Percentiles rank a stretch among this genome's conserved stretches.
Evolutionary conservation across 306 rosid species (phyloP).

Genomic region (Rubus idaeus): DNA sequence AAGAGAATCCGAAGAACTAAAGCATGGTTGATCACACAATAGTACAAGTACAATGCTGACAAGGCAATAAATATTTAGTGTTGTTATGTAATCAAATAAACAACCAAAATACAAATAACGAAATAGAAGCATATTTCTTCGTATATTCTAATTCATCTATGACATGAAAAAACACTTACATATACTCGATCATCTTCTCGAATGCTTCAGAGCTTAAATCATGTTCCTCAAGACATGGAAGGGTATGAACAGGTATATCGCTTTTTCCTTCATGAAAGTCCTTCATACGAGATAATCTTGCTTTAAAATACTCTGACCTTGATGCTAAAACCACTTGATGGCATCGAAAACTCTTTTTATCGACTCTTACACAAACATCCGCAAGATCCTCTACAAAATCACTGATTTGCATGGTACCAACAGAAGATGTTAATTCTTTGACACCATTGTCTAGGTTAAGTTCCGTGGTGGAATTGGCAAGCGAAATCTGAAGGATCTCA

Average conservation of each 20-base stretch:
- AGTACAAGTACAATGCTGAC: neutral
- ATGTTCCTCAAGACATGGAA: conserved; percentile 82
- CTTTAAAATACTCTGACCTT: conserved; percentile 88
- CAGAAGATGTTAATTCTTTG: conserved; percentile 30
- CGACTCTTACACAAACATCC: conserved; percentile 75
- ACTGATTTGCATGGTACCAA: conserved; percentile 45
- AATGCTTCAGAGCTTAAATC: conserved; percentile 78
- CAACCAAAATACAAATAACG: neutral
- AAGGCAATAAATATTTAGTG: neutral
- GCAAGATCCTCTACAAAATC: conserved; percentile 66
- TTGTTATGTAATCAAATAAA: neutral
- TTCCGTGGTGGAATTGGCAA: conserved; percentile 51
- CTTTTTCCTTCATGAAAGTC: conserved; percentile 75
- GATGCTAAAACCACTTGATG: conserved; percentile 93
- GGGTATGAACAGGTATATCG: conserved; percentile 40
- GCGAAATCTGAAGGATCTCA: conserved; percentile 53
- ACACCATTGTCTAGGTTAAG: conserved; percentile 36
- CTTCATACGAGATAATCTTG: conserved; percentile 77
- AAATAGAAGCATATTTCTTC: conserved; percentile 16
- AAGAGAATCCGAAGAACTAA: conserved; percentile 15
- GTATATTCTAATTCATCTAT: conserved; percentile 17
- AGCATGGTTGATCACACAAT: conserved; percentile 7
- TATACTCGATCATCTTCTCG: conserved; percentile 84
- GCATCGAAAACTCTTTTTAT: conserved; percentile 60
- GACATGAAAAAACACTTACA: conserved; percentile 53